Evolutionary conservation across 768 basidiomycete species (phyloP), one percentile per base, ranked within the genome.

Genomic region (Tylopilus plumbeoviolaceoides): DNA sequence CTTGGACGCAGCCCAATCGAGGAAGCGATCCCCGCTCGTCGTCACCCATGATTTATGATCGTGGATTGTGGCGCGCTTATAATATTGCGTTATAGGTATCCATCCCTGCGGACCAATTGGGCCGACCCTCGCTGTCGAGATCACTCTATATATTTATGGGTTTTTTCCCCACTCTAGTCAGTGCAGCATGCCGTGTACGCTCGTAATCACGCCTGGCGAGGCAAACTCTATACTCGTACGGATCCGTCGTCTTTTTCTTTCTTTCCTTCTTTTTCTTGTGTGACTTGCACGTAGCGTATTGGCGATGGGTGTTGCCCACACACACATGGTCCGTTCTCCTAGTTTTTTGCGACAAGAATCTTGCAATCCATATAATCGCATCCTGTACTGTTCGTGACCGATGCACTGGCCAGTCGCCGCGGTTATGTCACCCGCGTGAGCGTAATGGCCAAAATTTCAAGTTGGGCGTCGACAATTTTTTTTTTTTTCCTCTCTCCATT

Each of bases 1-100:
- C n/a, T n/a, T n/a, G n/a, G n/a, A n/a, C n/a, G n/a, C n/a, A n/a
- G n/a, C n/a, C n/a, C n/a, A n/a, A n/a, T 60, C 56, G 18, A 47
- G 60, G 33, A 53, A 55, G 40, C 60, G 33, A 44, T 61, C 62
- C 21, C 39, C 54, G 35, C 44, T 21, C 17, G 40, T 17, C 8
- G 27, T 21, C 33, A 20, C 52, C 33, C 25, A 46, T 8, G 48
- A 46, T n/a, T n/a, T 21, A 33, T 20, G 39, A 38, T 40, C 39
- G 38, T 7, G 35, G 23, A 1, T 10, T 20, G 20, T 20, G n/a
- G n/a, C n/a, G n/a, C n/a, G n/a, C n/a, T n/a, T n/a, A n/a, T n/a
- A n/a, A n/a, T n/a, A n/a, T n/a, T n/a, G n/a, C n/a, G n/a, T n/a
- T n/a, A n/a, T n/a, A n/a, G n/a, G n/a, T n/a, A n/a, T n/a, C n/a